phyloP scores from a whole-genome alignment of 2,329 filamentous ascomycete species.

The Zalaria obscura region DNA sequence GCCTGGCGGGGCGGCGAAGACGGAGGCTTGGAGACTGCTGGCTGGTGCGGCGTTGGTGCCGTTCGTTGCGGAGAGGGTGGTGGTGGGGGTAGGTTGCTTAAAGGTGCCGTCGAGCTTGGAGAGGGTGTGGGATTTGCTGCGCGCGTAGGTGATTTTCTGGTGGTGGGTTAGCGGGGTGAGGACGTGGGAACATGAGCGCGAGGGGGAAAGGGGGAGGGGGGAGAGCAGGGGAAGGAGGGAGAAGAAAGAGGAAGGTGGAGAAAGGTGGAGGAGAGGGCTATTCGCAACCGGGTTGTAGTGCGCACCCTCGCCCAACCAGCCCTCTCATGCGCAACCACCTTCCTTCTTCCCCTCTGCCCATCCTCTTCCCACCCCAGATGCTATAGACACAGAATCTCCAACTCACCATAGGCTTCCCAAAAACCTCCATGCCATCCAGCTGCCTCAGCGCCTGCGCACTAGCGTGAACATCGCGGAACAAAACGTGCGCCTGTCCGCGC shows the following conservation, averaged over 20 bases:
- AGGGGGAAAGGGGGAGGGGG: too few relatives aligned
- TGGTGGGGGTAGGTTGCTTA: constrained; percentile 42
- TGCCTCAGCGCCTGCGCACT: constrained; percentile 88
- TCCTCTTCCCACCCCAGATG: too few relatives aligned
- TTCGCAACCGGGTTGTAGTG: too few relatives aligned
- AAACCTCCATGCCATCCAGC: constrained; percentile 72
- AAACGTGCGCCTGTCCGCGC: constrained; percentile 89
- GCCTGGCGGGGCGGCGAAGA: constrained; percentile 32
- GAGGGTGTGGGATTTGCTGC: constrained; percentile 74
- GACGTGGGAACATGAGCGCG: too few relatives aligned
- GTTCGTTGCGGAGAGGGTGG: constrained; percentile 6
- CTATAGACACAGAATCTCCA: too few relatives aligned
- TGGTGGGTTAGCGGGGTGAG: too few relatives aligned
- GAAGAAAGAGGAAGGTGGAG: too few relatives aligned
- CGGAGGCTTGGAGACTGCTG: constrained; percentile 64
- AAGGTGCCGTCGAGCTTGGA: constrained; percentile 88
- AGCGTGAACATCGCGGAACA: constrained; percentile 79
- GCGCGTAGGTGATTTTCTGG: constrained; percentile 83
- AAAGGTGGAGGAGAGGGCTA: too few relatives aligned
- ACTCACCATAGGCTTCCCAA: constrained; percentile 72
- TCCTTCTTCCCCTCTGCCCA: too few relatives aligned
- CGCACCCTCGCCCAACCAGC: too few relatives aligned
- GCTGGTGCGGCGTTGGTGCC: constrained; percentile 7
- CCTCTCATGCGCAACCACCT: too few relatives aligned
- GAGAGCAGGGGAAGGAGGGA: too few relatives aligned